A percentile compares a stretch with the other conserved stretches of the same genome.
Conservation (phyloP, 2,329 filamentous ascomycete species). For the Fusarium pseudocircinatum region DNA sequence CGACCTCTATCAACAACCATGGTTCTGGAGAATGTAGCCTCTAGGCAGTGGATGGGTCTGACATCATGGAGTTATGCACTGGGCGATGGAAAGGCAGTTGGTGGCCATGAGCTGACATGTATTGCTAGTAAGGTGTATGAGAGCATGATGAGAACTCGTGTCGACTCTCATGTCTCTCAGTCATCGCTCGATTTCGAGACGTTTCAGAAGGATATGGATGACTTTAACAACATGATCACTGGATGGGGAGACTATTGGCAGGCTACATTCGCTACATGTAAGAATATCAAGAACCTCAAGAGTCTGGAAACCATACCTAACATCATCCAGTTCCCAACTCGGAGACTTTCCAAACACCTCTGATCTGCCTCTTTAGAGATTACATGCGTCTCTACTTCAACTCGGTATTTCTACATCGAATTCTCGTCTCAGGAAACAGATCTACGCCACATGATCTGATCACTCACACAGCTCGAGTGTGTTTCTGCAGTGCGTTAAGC, state of each 20-base stretch:
- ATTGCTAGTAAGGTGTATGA: neutral
- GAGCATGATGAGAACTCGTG: neutral
- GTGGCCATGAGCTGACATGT: neutral
- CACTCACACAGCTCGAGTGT: neutral
- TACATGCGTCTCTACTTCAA: neutral
- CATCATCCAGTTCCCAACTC: neutral
- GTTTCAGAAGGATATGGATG: neutral
- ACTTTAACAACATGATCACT: neutral
- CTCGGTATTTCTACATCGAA: neutral
- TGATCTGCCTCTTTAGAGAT: neutral
- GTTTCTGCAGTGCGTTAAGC: neutral
- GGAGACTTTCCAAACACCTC: neutral
- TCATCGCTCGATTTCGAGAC: neutral
- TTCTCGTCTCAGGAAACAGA: neutral
- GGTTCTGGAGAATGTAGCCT: fast-evolving
- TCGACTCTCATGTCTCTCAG: fast-evolving
- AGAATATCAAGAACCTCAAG: neutral
- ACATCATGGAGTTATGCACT: neutral
- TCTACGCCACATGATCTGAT: neutral
- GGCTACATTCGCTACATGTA: neutral
- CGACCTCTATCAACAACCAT: neutral
- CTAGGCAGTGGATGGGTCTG: neutral
- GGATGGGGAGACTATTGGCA: neutral
- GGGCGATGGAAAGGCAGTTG: neutral
- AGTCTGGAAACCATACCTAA: neutral